phyloP scores from a whole-genome alignment of 2,329 filamentous ascomycete genomes.

The Atkinsonella hypoxylon region DNA sequence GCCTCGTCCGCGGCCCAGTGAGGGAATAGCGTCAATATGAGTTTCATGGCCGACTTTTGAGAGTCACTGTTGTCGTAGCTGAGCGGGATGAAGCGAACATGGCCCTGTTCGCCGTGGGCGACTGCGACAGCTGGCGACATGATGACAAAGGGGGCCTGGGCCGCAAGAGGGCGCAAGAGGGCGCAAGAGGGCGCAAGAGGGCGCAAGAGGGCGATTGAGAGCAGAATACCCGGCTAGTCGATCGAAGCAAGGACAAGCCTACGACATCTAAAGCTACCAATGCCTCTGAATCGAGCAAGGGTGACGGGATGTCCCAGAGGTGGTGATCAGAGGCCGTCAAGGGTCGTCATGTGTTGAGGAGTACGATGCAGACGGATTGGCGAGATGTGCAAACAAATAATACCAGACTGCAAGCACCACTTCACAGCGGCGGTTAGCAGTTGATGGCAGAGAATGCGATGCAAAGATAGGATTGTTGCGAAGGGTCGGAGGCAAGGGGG shows the following conservation, averaged over 20 bases:
- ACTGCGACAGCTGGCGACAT: constrained; percentile 24
- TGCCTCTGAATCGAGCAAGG: background rate
- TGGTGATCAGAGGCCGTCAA: background rate
- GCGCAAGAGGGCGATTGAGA: background rate
- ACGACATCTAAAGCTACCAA: background rate
- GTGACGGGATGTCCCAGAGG: background rate
- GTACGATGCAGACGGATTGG: background rate
- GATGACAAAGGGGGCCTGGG: constrained; percentile 4
- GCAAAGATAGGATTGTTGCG: background rate
- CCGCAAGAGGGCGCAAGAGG: background rate
- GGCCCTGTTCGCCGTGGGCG: constrained; percentile 23
- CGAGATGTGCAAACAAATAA: background rate
- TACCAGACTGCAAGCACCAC: constrained; percentile 1
- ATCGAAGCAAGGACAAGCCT: background rate
- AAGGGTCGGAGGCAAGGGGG: background rate
- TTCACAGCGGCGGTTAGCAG: background rate
- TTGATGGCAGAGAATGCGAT: background rate
- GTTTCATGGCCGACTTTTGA: constrained; percentile 62
- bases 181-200: background rate
- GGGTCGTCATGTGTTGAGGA: background rate
- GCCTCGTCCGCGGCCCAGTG: constrained; percentile 68
- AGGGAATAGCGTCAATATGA: constrained; percentile 69
- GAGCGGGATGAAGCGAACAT: constrained; percentile 56
- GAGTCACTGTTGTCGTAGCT: constrained; percentile 69
- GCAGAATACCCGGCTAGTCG: background rate